A percentile compares a stretch with the other conserved stretches of the same genome.
Evolutionary conservation across 2,329 filamentous ascomycete species (phyloP).

Genomic region (Cercospora berteroae): DNA sequence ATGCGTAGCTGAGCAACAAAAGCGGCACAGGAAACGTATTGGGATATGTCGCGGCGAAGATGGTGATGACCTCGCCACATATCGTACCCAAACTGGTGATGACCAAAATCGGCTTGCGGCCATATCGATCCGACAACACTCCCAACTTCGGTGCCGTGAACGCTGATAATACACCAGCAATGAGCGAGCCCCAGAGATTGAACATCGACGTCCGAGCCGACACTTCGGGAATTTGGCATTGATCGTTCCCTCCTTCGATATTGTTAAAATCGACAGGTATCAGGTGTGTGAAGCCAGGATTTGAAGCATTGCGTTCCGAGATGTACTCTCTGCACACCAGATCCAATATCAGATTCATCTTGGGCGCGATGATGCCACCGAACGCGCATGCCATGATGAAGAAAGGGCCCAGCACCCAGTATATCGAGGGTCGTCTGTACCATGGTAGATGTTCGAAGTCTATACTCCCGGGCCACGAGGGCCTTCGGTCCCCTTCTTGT

Average conservation of each 20-base stretch:
- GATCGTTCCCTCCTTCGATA: conserved; percentile 61
- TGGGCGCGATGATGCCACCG: conserved; percentile 81
- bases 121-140: conserved; percentile 80
- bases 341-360: conserved; percentile 79
- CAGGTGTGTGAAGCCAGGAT: conserved; percentile 56
- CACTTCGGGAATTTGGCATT: conserved; percentile 77
- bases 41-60: conserved; percentile 73
- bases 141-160: conserved; percentile 80
- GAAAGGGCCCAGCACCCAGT: conserved; percentile 80
- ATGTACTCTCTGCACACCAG: conserved; percentile 84
- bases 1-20: conserved; percentile 70
- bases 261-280: conserved; percentile 63
- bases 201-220: conserved; percentile 76
- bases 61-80: conserved; percentile 70
- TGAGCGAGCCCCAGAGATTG: conserved; percentile 70
- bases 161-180: conserved; percentile 74
- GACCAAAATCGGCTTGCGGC: conserved; percentile 71
- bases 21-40: conserved; percentile 72
- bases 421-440: conserved; percentile 66
- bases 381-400: conserved; percentile 80
- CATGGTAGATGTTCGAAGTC: conserved; percentile 63
- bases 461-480: conserved; percentile 27
- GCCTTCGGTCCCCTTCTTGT: conserved; percentile 24
- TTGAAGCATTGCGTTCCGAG: conserved; percentile 57
- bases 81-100: conserved; percentile 73